A percentile compares a stretch with the other conserved stretches of the same genome.
These are phyloP conservation scores for Fagopyrum homotropicum DNA, from an alignment of 148 eudicot genomes.

Conservation along the genomic window DNA sequence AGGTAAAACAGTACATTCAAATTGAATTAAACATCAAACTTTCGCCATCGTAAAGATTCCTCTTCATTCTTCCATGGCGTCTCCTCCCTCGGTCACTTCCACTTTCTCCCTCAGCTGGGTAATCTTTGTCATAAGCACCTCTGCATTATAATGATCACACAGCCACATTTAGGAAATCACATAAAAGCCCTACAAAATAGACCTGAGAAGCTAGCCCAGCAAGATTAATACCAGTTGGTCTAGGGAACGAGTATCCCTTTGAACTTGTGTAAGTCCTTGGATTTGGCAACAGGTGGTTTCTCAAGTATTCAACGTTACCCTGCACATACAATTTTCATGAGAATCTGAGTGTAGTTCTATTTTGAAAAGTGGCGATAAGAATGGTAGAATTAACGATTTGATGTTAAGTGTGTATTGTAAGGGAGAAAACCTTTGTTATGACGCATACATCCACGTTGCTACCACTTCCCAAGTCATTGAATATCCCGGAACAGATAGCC, in stretches of 20 bases:
- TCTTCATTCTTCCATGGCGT: constrained; percentile 78
- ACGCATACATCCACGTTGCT: constrained; percentile 88
- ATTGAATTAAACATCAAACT: not conserved
- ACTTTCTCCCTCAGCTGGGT: constrained; percentile 41
- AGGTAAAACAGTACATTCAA: not conserved
- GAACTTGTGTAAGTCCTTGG: constrained; percentile 72
- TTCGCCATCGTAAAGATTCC: not conserved
- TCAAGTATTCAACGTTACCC: constrained; percentile 73
- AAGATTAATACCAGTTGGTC: not conserved
- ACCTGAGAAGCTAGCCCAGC: not conserved
- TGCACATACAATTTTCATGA: constrained; percentile 16
- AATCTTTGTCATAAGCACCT: constrained; percentile 64
- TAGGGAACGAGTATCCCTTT: constrained; percentile 41
- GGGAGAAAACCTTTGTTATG: constrained; percentile 63
- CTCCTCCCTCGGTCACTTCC: constrained; percentile 56
- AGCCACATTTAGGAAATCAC: not conserved
- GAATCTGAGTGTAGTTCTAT: not conserved
- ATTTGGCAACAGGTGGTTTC: constrained; percentile 65
- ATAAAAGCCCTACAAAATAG: not conserved
- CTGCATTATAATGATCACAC: constrained; percentile 29
- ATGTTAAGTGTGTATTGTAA: not conserved
- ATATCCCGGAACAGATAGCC: constrained; percentile 83
- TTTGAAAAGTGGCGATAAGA: not conserved
- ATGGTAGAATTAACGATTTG: not conserved
- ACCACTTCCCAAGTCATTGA: constrained; percentile 94